Evolutionary conservation across 192 early-diverging fungal species (phyloP), one percentile per base, ranked within the genome.

Genomic region (Thoreauomyces humboldtii): DNA sequence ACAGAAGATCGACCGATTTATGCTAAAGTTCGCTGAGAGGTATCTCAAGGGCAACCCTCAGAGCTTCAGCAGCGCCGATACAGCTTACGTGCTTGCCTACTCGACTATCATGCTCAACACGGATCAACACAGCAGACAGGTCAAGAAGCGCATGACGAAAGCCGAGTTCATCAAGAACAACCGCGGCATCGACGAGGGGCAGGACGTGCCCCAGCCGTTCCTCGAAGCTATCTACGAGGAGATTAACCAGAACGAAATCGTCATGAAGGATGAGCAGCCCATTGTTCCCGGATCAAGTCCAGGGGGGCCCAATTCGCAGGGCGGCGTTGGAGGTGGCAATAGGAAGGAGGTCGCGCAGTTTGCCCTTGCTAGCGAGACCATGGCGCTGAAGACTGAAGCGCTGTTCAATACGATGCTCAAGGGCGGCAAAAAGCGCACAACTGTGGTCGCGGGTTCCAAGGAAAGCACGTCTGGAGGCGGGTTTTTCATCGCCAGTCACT

Each of bases 1-100:
- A 25, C 94, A 97, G 69, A 95, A 95, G 79, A 97, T 97, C 67
- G 94, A 97, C 76, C 80, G 94, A 34, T 95, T 93, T 65, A 97
- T 97, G 94, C 81, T 97, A 15, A 97, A 97, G 75, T 97, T 95
- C 79, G 94, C 94, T 32, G 93, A 95, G 73, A 83, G 92, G 27
- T 97, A 89, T 61, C 41, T 93, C 11, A 86, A 89, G 66, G 89
- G 87, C 45, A 94, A 97, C 59, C 89, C 92, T 1, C 72, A 73
- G 2, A 74, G 76, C 0, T 97, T 97, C 77, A 87, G 87, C 50
- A 94, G 91, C 61, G 93, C 94, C 15, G 93, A 97, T 63, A 91
- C 94, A 19, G 91, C 92, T 0, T 97, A 97, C 61, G 88, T 93
- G 34, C 81, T 97, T 27, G 91, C 94, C 22, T 97, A 92, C 73